Conservation (phyloP, 2,329 filamentous ascomycete species). For the Metarhizium robertsii region DNA sequence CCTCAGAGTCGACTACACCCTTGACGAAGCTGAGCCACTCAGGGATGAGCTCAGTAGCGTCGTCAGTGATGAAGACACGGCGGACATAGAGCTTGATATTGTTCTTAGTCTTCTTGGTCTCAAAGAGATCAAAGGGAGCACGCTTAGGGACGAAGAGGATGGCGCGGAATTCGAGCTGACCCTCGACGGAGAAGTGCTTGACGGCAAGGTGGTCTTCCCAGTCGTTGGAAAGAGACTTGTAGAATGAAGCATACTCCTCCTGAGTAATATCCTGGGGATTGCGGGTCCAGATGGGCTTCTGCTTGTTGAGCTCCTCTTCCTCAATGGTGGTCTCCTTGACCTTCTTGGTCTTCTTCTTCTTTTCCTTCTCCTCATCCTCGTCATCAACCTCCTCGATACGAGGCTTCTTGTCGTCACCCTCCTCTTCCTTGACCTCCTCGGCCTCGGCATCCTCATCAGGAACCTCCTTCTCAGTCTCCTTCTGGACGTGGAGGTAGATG, state of each 20-base stretch:
- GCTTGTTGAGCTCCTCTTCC: conserved; percentile 99
- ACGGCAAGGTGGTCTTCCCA: conserved; percentile 99
- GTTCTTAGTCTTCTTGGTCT: conserved; percentile 99
- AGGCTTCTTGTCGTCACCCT: conserved; percentile 85
- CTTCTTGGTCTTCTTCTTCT: conserved; percentile 98
- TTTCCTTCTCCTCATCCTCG: conserved; percentile 77
- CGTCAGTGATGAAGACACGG: conserved; percentile 99
- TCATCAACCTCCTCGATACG: conserved; percentile 90
- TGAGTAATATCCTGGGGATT: conserved; percentile 91
- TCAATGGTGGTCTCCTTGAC: conserved; percentile 97
- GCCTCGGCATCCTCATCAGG: conserved; percentile 88
- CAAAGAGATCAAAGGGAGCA: conserved; percentile 97
- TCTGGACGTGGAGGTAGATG: conserved; percentile 98
- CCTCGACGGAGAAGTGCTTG: conserved; percentile 99
- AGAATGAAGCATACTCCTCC: conserved; percentile 98
- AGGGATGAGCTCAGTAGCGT: conserved; percentile 96
- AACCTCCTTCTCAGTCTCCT: conserved; percentile 99
- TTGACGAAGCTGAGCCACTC: conserved; percentile 99
- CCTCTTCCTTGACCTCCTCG: conserved; percentile 52
- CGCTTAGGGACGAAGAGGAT: conserved; percentile 99
- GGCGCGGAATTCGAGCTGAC: conserved; percentile 99
- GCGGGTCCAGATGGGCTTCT: conserved; percentile 99
- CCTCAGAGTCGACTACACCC: conserved; percentile 99
- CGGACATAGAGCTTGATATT: conserved; percentile 99
- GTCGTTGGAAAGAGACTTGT: conserved; percentile 99